A percentile compares a stretch with the other conserved stretches of the same genome.
phyloP scores from a whole-genome alignment of 108 stramenopile species.

The Discostella pseudostelligera region DNA sequence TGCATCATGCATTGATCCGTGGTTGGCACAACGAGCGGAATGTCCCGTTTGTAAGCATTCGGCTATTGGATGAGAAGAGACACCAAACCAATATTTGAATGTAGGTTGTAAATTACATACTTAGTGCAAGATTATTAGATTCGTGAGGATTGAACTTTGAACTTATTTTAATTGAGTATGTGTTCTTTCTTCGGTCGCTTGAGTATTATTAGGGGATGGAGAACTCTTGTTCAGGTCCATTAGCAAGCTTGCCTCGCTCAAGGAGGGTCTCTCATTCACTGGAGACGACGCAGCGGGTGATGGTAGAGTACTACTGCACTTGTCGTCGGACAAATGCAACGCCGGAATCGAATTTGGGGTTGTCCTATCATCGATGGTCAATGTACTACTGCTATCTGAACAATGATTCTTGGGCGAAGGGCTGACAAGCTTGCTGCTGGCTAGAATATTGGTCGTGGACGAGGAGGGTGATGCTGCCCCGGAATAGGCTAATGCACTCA shows the following conservation, averaged over 20 bases:
- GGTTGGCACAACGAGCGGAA: conserved; percentile 44
- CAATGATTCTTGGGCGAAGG: conserved; percentile 33
- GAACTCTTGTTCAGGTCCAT: conserved; percentile 45
- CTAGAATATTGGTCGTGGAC: conserved; percentile 1
- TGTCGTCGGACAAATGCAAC: conserved; percentile 31
- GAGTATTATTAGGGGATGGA: conserved; percentile 17
- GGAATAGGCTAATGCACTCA: conserved; percentile 37
- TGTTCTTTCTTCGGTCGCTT: not conserved
- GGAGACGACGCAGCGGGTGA: not conserved
- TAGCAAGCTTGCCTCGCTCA: conserved; percentile 37
- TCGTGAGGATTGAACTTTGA: too few relatives aligned
- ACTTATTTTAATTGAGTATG: too few relatives aligned
- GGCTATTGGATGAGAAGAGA: conserved; percentile 50
- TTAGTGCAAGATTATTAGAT: too few relatives aligned
- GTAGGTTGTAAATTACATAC: too few relatives aligned
- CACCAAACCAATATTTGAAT: too few relatives aligned
- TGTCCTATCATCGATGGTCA: not conserved
- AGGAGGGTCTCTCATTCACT: conserved; percentile 14
- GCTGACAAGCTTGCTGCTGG: conserved; percentile 28
- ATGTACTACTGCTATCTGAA: not conserved
- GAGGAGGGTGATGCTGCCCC: conserved; percentile 11
- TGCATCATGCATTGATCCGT: conserved; percentile 54
- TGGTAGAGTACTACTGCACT: not conserved
- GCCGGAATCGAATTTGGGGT: conserved; percentile 21
- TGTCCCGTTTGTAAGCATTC: conserved; percentile 65